Evolutionary conservation across 2,329 filamentous ascomycete genomes (phyloP), one percentile per base, ranked within the genome.

Genomic region (Corinectria fuckeliana): DNA sequence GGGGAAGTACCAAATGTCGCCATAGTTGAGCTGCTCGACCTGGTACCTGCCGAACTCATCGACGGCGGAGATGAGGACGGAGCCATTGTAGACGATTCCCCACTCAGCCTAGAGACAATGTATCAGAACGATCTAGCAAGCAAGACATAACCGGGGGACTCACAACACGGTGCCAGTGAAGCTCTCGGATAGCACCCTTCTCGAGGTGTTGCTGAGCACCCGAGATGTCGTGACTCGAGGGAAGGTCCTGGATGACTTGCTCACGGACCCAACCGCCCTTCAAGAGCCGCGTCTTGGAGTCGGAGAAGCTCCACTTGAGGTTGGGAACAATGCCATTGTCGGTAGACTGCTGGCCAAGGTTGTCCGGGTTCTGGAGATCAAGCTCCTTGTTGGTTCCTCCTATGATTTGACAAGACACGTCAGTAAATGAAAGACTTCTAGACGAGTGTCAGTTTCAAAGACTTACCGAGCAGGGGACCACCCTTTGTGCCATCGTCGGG

Each of bases 1-100:
- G 26, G 87, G 87, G 65, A 89, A 89, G 70, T 89, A 89, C 86
- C 87, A 90, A 45, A 89, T 84, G 60, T 90, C 88, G 14, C 88
- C 87, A 45, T 82, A 85, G 48, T 80, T 80, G 11, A 88, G 81
- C 56, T 79, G 81, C 58, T 85, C 82, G 23, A 80, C 77, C 66
- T 85, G 78, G 68, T 84, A 82, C 47, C 80, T 72, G 28, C 88
- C 88, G 30, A 85, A 75, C 69, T 89, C 84, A 60, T 90, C 84
- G 4, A 90, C 86, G 1, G 84, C 85, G 1, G 84, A 86, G 20
- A 89, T 72, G 4, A 85, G 70, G 5, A 90, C 79, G 2, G 80
- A 80, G 4, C 88, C 87, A 1, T 72, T 71, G 50, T 86, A 88
- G 0, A 90, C 80, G 59, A 87, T 84, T 1, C 86, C 87, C 87